A percentile compares a stretch with the other conserved stretches of the same genome.
Conservation (phyloP, 345 rosid genomes). For the Aegle marmelos region DNA sequence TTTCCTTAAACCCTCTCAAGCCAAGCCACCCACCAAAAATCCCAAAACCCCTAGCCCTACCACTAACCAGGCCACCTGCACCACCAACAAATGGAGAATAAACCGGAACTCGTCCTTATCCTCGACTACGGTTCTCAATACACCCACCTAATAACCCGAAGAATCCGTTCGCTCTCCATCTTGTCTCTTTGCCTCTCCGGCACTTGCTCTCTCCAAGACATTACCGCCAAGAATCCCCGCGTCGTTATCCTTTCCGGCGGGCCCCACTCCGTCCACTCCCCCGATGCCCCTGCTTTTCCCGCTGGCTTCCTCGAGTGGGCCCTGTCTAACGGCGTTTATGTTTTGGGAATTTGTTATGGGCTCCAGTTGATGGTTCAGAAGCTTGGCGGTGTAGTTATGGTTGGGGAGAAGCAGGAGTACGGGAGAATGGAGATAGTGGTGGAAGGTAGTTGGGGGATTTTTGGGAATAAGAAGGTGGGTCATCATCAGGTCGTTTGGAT, state of each 20-base stretch:
- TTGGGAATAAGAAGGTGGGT: constrained; percentile 59
- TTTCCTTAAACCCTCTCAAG: neutral
- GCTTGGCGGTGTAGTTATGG: constrained; percentile 71
- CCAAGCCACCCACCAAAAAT: neutral
- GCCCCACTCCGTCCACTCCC: constrained; percentile 85
- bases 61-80: constrained; percentile 2
- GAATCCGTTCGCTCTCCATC: constrained; percentile 77
- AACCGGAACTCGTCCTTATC: constrained; percentile 76
- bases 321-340: constrained; percentile 44
- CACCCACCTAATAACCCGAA: constrained; percentile 91
- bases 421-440: constrained; percentile 96
- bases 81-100: constrained; percentile 46
- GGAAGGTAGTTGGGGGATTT: constrained; percentile 45
- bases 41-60: neutral
- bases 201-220: constrained; percentile 63
- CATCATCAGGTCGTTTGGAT: constrained; percentile 88
- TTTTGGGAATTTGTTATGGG: constrained; percentile 87
- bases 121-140: constrained; percentile 92
- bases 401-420: constrained; percentile 84
- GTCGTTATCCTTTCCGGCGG: constrained; percentile 95
- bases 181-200: constrained; percentile 90
- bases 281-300: constrained; percentile 69
- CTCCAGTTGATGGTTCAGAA: constrained; percentile 82
- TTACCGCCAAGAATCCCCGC: constrained; percentile 56
- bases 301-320: constrained; percentile 78